A percentile compares a stretch with the other conserved stretches of the same genome.
Evolutionary conservation across 2,329 filamentous ascomycete species (phyloP).

Genomic region (Beauveria asiatica): DNA sequence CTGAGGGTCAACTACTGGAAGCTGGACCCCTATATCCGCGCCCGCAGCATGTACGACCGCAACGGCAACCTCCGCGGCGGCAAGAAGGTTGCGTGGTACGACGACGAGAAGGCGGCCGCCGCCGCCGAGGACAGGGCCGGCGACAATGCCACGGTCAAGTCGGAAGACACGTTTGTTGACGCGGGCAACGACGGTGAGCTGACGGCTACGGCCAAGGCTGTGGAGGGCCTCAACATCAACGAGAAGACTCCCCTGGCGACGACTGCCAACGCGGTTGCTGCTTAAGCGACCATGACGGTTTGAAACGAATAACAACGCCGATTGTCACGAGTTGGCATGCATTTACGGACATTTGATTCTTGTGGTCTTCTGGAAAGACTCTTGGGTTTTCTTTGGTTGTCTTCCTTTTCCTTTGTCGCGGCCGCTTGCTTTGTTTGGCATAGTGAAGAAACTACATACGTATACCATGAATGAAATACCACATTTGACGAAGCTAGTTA

Average conservation of each 20-base stretch:
- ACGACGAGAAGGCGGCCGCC: conserved; percentile 6
- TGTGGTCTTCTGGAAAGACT: conserved; percentile 1
- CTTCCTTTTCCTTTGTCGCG: not conserved
- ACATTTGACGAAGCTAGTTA: not conserved
- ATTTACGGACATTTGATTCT: conserved; percentile 1
- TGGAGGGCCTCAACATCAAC: not conserved
- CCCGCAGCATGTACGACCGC: conserved; percentile 55
- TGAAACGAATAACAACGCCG: not conserved
- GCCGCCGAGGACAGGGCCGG: not conserved
- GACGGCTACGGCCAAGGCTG: not conserved
- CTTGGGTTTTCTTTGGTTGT: not conserved
- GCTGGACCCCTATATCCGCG: conserved; percentile 59
- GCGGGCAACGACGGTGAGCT: not conserved
- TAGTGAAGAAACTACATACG: not conserved
- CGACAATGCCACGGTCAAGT: conserved; percentile 1
- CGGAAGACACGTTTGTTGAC: conserved; percentile 9
- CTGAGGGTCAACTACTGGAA: conserved; percentile 60
- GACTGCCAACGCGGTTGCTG: conserved; percentile 9
- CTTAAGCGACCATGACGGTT: not conserved
- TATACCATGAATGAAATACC: conserved; percentile 2
- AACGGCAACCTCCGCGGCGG: conserved; percentile 38
- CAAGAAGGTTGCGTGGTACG: conserved; percentile 6
- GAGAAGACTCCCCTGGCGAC: conserved; percentile 4
- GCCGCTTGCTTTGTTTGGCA: not conserved
- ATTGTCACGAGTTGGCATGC: not conserved